phyloP scores from a whole-genome alignment of 2,329 filamentous ascomycete genomes.

The Ampelomyces quisqualis region DNA sequence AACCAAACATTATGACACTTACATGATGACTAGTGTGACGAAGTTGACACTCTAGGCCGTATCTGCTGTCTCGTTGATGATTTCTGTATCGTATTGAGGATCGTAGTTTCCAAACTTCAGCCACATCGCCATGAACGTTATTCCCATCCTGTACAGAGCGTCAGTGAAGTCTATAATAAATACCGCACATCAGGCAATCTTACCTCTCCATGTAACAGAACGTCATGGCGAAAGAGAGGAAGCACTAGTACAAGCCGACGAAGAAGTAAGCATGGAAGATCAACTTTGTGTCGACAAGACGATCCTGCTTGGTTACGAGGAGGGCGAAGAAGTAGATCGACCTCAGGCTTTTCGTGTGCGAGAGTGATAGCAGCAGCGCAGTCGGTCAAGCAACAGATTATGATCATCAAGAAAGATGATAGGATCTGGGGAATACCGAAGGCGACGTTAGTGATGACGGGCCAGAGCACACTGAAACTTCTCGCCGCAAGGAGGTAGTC shows the following conservation, averaged over 20 bases:
- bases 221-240: slow-evolving; percentile 48
- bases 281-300: slow-evolving; percentile 71
- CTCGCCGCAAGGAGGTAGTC: slow-evolving; percentile 74
- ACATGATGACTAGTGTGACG: slow-evolving; percentile 77
- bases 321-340: slow-evolving; percentile 68
- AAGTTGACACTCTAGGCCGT: slow-evolving; percentile 75
- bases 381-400: slow-evolving; percentile 69
- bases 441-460: slow-evolving; percentile 69
- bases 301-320: slow-evolving; percentile 70
- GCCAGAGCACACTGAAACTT: slow-evolving; percentile 72
- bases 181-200: neutral
- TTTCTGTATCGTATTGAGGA: slow-evolving; percentile 25
- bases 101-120: slow-evolving; percentile 50
- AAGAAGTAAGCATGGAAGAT: slow-evolving; percentile 72
- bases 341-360: slow-evolving; percentile 75
- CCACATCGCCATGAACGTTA: slow-evolving; percentile 67
- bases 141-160: slow-evolving; percentile 47
- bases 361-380: slow-evolving; percentile 64
- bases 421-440: slow-evolving; percentile 74
- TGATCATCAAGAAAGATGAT: slow-evolving; percentile 68
- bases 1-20: slow-evolving; percentile 29
- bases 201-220: slow-evolving; percentile 47
- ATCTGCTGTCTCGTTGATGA: slow-evolving; percentile 54
- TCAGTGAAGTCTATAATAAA: neutral
- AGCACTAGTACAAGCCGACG: slow-evolving; percentile 58